Evolutionary conservation across 768 basidiomycete genomes (phyloP).

Genomic region (Boletellus emodensis): DNA sequence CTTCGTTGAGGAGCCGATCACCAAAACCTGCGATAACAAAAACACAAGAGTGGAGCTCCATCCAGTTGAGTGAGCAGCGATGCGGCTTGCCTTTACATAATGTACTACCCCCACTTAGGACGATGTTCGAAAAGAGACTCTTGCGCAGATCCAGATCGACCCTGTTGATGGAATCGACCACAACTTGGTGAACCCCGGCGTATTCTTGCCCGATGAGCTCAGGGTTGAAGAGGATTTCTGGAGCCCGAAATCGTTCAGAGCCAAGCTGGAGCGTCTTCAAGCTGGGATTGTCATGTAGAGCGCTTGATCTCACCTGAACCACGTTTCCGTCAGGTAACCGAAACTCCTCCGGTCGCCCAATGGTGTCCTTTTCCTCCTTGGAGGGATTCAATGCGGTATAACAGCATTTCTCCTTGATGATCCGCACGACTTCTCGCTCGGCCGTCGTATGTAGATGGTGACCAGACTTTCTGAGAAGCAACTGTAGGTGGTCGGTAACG

Average conservation of each 20-base stretch:
- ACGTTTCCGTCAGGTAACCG: conserved; percentile 92
- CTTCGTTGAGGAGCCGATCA: conserved; percentile 92
- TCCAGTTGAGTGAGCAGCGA: conserved; percentile 1
- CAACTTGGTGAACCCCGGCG: conserved; percentile 95
- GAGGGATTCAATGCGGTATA: conserved; percentile 89
- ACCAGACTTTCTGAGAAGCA: conserved; percentile 90
- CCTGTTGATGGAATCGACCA: conserved; percentile 96
- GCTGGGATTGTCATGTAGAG: conserved; percentile 10
- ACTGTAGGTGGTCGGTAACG: conserved; percentile 93
- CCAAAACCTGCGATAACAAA: conserved; percentile 67
- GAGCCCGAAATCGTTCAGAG: conserved; percentile 91
- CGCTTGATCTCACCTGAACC: conserved; percentile 61
- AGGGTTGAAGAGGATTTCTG: conserved; percentile 97
- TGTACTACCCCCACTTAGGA: conserved; percentile 94
- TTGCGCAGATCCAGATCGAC: conserved; percentile 96
- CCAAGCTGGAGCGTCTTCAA: conserved; percentile 60
- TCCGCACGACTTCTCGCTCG: conserved; percentile 93
- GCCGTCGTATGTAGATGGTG: conserved; percentile 96
- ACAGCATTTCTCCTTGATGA: conserved; percentile 98
- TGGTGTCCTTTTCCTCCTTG: conserved; percentile 92
- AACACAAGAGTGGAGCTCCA: conserved; percentile 16
- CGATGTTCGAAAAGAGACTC: conserved; percentile 93
- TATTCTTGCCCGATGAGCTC: conserved; percentile 96
- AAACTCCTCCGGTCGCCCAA: conserved; percentile 81
- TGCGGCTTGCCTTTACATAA: conserved; percentile 74